A percentile compares a stretch with the other conserved stretches of the same genome.
These are phyloP conservation scores for Eutrema salsugineum DNA, from an alignment of 441 rosid species.

Conservation along the genomic window DNA sequence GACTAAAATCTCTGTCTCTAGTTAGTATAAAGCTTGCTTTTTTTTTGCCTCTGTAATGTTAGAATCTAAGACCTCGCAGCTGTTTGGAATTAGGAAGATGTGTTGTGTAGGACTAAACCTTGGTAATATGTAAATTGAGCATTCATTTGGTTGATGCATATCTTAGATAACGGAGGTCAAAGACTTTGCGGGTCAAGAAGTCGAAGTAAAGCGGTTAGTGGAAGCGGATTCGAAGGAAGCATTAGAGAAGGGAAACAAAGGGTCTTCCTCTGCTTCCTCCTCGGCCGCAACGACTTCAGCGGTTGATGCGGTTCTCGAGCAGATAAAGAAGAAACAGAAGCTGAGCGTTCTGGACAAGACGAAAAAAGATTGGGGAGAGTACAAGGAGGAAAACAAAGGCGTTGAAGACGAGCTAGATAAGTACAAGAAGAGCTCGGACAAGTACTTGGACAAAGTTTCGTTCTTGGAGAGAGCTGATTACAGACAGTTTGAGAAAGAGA, in stretches of 20 bases:
- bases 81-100: not conserved
- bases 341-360: slow-evolving; percentile 42
- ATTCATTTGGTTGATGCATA: too few relatives aligned
- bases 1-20: not conserved
- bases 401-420: slow-evolving; percentile 22
- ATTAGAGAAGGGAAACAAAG: slow-evolving; percentile 43
- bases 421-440: slow-evolving; percentile 12
- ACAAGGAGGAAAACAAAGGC: slow-evolving; percentile 43
- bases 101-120: too few relatives aligned
- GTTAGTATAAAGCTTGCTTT: not conserved
- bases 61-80: not conserved
- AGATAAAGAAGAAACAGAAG: slow-evolving; percentile 83
- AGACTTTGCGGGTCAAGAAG: slow-evolving; percentile 88
- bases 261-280: slow-evolving; percentile 10
- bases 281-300: slow-evolving; percentile 53
- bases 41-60: not conserved
- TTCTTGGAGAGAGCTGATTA: not conserved
- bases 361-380: slow-evolving; percentile 7
- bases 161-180: slow-evolving; percentile 71
- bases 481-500: slow-evolving; percentile 75
- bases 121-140: too few relatives aligned
- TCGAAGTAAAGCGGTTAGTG: slow-evolving; percentile 64
- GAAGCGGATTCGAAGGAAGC: slow-evolving; percentile 88
- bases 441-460: slow-evolving; percentile 60
- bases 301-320: slow-evolving; percentile 84